These are phyloP conservation scores for Solanum raphanifolium DNA, from an alignment of 257 asterid species.

Conservation along the genomic window DNA sequence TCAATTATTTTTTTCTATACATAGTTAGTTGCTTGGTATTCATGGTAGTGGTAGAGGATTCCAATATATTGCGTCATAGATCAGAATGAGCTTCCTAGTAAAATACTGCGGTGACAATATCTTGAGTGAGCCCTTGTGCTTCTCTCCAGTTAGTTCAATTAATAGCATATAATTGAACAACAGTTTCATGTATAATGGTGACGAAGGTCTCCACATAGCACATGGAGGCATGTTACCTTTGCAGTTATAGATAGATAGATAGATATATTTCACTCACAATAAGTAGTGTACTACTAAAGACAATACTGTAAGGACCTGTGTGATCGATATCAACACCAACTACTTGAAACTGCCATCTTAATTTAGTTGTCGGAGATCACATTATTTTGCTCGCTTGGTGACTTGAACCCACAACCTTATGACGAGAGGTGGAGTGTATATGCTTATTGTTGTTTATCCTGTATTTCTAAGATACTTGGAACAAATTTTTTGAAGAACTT, in stretches of 20 bases:
- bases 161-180: background rate
- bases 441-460: too few relatives aligned
- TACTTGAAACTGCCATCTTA: background rate
- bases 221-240: slow-evolving; percentile 82
- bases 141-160: background rate
- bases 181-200: slow-evolving; percentile 17
- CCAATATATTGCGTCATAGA: background rate
- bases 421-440: background rate
- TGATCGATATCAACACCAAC: background rate
- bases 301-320: background rate
- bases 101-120: background rate
- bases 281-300: background rate
- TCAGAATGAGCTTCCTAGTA: background rate
- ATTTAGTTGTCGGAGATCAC: too few relatives aligned
- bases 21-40: background rate
- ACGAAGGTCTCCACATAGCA: slow-evolving; percentile 38
- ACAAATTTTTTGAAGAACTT: too few relatives aligned
- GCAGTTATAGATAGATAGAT: background rate
- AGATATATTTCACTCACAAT: background rate
- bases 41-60: background rate
- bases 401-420: background rate
- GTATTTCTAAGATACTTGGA: too few relatives aligned
- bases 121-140: background rate
- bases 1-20: background rate
- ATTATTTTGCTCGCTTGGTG: background rate